Conservation (phyloP, 1,139 yeast species). For the Pichia terricola region DNA sequence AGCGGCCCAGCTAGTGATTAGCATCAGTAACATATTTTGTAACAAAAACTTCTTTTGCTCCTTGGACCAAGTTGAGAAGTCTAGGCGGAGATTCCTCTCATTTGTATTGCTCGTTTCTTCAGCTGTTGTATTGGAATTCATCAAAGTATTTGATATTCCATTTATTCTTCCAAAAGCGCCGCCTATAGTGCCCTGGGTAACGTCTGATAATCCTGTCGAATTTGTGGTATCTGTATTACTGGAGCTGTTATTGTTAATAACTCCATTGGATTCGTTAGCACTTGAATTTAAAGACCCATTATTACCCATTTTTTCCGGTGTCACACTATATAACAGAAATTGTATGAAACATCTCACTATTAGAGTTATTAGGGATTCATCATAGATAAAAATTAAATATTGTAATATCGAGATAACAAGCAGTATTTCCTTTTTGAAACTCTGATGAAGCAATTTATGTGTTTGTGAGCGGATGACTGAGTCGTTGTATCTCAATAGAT, state of each 20-base stretch:
- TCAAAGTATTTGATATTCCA: no score
- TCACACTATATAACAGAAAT: conserved; percentile 1
- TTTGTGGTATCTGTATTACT: no score
- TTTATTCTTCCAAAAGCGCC: no score
- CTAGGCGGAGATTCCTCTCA: no score
- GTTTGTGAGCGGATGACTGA: no score
- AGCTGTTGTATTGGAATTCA: no score
- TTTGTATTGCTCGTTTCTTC: no score
- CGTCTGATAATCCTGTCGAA: no score
- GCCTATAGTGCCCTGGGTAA: no score
- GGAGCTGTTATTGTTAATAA: no score
- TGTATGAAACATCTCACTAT: conserved; percentile 6
- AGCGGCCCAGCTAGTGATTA: conserved; percentile 9
- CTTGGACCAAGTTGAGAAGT: conserved; percentile 2
- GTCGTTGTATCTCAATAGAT: no score
- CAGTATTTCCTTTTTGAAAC: not conserved
- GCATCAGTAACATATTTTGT: conserved; percentile 7
- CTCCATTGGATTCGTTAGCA: not conserved
- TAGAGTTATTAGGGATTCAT: conserved; percentile 8
- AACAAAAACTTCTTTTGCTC: conserved; percentile 4
- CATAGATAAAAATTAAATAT: conserved; percentile 6
- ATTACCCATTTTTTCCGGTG: conserved; percentile 1
- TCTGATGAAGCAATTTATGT: no score
- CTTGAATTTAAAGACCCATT: not conserved
- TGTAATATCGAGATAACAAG: not conserved